These are phyloP conservation scores for Juglanconis juglandina DNA, from an alignment of 2,329 filamentous ascomycete genomes.

Conservation along the genomic window DNA sequence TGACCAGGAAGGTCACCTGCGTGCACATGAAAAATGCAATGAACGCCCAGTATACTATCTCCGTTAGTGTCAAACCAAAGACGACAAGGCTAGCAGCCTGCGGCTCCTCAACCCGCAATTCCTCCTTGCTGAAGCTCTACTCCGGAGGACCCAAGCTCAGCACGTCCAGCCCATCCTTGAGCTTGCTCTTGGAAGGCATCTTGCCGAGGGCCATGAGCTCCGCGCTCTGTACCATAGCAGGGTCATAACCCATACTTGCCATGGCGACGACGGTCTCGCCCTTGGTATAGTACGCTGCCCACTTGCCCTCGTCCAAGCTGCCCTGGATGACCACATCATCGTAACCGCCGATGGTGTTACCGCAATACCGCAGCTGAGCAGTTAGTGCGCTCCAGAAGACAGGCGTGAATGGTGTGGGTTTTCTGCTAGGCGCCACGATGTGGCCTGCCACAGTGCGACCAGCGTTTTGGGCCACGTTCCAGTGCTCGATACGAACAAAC, in stretches of 20 bases:
- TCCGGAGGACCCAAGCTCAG: constrained; percentile 39
- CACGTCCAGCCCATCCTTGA: constrained; percentile 60
- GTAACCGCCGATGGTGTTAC: constrained; percentile 76
- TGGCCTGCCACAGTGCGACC: constrained; percentile 75
- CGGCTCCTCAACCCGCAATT: neutral
- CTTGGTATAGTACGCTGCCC: constrained; percentile 84
- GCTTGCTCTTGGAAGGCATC: constrained; percentile 79
- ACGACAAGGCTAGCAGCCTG: neutral
- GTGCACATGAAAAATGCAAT: neutral
- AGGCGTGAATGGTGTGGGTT: constrained; percentile 75
- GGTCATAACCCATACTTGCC: constrained; percentile 86
- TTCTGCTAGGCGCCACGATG: constrained; percentile 64
- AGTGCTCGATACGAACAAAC: constrained; percentile 86
- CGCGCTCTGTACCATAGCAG: constrained; percentile 75
- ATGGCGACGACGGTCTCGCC: constrained; percentile 86
- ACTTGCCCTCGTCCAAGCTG: constrained; percentile 72
- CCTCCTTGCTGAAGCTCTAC: constrained; percentile 16
- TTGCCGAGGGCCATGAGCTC: constrained; percentile 79
- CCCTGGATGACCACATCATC: constrained; percentile 83
- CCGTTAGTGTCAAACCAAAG: neutral
- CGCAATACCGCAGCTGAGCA: constrained; percentile 87
- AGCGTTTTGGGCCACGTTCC: constrained; percentile 95
- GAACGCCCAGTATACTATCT: neutral
- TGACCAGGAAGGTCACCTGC: neutral
- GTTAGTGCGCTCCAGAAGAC: constrained; percentile 96